A percentile compares a stretch with the other conserved stretches of the same genome.
Conservation (phyloP, 768 basidiomycete species). For the Hygrophoropsis aurantiaca region DNA sequence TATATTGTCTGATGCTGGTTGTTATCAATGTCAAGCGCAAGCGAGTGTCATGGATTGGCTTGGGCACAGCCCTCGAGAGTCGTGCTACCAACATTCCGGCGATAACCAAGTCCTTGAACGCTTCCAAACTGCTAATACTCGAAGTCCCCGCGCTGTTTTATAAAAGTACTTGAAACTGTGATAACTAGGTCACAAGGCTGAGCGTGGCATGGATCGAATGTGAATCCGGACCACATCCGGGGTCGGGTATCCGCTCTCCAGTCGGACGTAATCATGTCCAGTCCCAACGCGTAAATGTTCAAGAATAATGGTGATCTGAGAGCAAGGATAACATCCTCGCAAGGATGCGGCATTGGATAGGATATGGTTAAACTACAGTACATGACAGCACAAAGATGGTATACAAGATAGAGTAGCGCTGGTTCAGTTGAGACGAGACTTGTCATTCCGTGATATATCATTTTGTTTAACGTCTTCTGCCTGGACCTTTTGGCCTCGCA, state of each 20-base stretch:
- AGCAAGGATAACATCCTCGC: too few species aligned
- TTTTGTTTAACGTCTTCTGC: conserved; percentile 43
- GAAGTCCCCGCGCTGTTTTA: background rate
- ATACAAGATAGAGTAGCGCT: too few species aligned
- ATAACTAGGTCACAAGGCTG: conserved; percentile 5
- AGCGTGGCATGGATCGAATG: background rate
- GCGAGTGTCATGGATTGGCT: conserved; percentile 17
- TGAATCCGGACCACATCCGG: conserved; percentile 26
- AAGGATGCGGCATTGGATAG: too few species aligned
- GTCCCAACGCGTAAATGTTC: too few species aligned
- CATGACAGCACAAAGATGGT: too few species aligned
- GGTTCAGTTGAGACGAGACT: too few species aligned
- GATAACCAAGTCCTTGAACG: background rate
- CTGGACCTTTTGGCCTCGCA: conserved; percentile 69
- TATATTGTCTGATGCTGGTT: conserved; percentile 22
- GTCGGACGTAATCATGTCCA: too few species aligned
- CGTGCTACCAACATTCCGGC: conserved; percentile 21
- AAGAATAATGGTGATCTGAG: too few species aligned
- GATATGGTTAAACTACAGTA: too few species aligned
- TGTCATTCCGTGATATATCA: too few species aligned
- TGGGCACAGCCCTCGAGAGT: conserved; percentile 11
- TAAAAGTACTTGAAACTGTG: background rate
- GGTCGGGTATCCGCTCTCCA: conserved; percentile 2
- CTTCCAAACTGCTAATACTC: background rate
- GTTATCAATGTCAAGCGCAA: conserved; percentile 1